Evolutionary conservation across 2,329 filamentous ascomycete species (phyloP), one percentile per base, ranked within the genome.

Genomic region (Cladophialophora chaetospira): DNA sequence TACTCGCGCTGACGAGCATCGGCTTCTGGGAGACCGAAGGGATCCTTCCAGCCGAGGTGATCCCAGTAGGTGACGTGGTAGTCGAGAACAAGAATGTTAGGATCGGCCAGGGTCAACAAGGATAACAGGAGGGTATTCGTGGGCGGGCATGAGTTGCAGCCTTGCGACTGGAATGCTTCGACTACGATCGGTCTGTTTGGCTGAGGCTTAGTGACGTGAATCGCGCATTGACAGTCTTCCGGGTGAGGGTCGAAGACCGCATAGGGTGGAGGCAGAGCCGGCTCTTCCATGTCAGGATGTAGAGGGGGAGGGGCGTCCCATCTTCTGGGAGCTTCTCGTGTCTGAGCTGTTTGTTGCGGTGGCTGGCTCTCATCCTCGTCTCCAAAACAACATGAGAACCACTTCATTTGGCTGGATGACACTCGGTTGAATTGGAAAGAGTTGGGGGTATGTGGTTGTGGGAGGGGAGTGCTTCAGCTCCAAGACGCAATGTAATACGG

Each of bases 11-110:
- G 50, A 25, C 40, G 40, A 31, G 42, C 45, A 28, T 61, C 58
- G 19, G 53, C 48, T 4, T 19, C 46, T 5, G 31, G 33, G 13
- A 38, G 28, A 11, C 50, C 50, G 38, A 58, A 58, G 3, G 40
- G 46, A 36, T 61, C 58, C 19, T 46, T 40, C 55, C 55, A 55
- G 19, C 55, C 55, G 28, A 61, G 42, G 48, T 50, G 42, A 19
- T 61, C 58, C 58, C 47, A 61, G 38, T 55, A 61, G 21, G 45
- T 58, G 5, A 60, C 45, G 45, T 54, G 23, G 13, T 55, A 55
- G 13, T 45, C 50, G 40, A 58, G 55, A 15, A 60, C 26, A 31
- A 60, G 58, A 28, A 60, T 40, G 15, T 51, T 55, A 8, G 58
- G 55, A 36, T 61, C 55, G 33, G 48, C 50, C 15, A 35, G 17